Evolutionary conservation across 2,329 filamentous ascomycete species (phyloP).

Genomic region (Diplocarpon rosae): DNA sequence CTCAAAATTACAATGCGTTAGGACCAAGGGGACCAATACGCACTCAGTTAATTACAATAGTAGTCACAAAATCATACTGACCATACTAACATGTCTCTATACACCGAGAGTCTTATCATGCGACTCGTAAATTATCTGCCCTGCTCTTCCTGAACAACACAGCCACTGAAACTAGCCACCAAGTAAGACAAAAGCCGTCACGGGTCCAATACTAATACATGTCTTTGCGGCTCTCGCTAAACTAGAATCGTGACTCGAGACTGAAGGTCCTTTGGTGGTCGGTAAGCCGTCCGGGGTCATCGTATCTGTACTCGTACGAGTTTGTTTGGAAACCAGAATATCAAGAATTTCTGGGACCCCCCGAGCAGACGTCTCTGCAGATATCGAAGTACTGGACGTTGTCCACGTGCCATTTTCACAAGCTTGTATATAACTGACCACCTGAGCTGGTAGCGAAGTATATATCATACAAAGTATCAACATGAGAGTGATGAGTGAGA

Average conservation of each 20-base stretch:
- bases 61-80: no score
- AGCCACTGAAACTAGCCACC: background rate
- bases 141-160: no score
- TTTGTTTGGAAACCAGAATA: slow-evolving; percentile 4
- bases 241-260: background rate
- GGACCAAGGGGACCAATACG: no score
- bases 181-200: background rate
- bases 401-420: slow-evolving; percentile 1
- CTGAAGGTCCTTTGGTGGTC: background rate
- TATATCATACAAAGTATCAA: background rate
- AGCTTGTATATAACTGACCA: slow-evolving; percentile 1
- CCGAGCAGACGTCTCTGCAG: background rate
- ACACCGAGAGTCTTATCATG: no score
- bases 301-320: background rate
- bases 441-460: slow-evolving; percentile 1
- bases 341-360: slow-evolving; percentile 6
- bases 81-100: no score
- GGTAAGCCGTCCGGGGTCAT: background rate
- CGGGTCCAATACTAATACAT: background rate
- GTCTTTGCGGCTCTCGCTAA: background rate
- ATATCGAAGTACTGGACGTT: slow-evolving; percentile 1
- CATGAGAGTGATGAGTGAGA: background rate
- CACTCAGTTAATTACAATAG: no score
- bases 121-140: no score
- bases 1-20: no score